phyloP scores from a whole-genome alignment of 2,329 filamentous ascomycete species.

The Mycosphaerella arachidis region DNA sequence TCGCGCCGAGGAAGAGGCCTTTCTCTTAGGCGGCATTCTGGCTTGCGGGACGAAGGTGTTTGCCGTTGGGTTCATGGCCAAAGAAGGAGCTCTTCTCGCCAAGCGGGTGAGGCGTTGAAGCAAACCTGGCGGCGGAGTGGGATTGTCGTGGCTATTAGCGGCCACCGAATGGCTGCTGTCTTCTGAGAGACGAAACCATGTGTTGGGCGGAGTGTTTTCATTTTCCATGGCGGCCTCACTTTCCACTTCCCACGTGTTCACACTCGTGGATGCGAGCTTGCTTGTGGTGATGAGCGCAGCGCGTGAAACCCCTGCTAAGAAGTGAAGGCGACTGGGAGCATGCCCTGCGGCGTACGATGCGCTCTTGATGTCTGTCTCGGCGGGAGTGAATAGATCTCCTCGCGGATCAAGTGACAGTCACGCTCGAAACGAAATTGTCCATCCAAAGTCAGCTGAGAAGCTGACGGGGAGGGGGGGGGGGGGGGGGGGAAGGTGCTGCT shows the following conservation, averaged over 20 bases:
- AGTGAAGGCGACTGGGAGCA: background rate
- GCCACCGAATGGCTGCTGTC: background rate
- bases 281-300: background rate
- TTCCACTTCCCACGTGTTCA: background rate
- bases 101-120: background rate
- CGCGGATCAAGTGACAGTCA: background rate
- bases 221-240: background rate
- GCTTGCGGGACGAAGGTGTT: constrained; percentile 21
- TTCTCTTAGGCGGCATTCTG: constrained; percentile 26
- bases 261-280: background rate
- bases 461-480: background rate
- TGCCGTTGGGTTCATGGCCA: constrained; percentile 20
- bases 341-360: background rate
- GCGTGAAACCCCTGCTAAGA: background rate
- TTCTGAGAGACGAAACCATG: background rate
- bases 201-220: background rate
- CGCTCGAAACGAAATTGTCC: background rate
- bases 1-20: constrained; percentile 23
- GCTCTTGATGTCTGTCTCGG: background rate
- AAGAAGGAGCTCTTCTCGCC: background rate
- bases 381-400: background rate
- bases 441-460: background rate
- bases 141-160: background rate
- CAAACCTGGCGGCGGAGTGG: background rate
- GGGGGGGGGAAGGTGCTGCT: background rate